Evolutionary conservation across 768 basidiomycete genomes (phyloP).

Genomic region (Naganishia vishniacii): DNA sequence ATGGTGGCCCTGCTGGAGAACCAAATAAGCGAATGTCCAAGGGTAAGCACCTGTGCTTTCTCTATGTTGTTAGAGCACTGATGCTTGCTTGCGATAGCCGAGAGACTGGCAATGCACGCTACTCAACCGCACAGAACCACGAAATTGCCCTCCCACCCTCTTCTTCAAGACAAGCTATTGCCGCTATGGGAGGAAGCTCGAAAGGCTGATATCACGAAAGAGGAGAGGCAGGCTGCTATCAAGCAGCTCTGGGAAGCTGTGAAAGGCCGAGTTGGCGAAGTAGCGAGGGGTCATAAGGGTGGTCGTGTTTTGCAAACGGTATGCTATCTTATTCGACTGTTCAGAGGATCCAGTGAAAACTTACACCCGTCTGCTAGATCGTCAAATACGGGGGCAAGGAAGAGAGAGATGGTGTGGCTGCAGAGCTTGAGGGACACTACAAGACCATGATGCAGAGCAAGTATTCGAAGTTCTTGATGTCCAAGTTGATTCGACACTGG

Average conservation of each 20-base stretch:
- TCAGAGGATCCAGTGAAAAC: no score
- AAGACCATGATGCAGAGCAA: slow-evolving; percentile 73
- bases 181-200: slow-evolving; percentile 47
- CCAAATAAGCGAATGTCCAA: slow-evolving; percentile 35
- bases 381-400: slow-evolving; percentile 72
- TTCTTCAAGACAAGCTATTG: slow-evolving; percentile 42
- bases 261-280: slow-evolving; percentile 74
- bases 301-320: slow-evolving; percentile 55
- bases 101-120: slow-evolving; percentile 43
- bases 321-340: slow-evolving; percentile 63
- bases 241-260: slow-evolving; percentile 68
- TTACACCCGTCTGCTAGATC: slow-evolving; percentile 43
- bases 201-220: slow-evolving; percentile 53
- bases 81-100: slow-evolving; percentile 27
- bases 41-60: slow-evolving; percentile 14
- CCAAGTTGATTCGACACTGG: slow-evolving; percentile 44
- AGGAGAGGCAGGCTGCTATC: slow-evolving; percentile 70
- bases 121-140: slow-evolving; percentile 47
- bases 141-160: slow-evolving; percentile 42
- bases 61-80: neutral
- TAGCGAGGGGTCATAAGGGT: slow-evolving; percentile 86
- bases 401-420: slow-evolving; percentile 73
- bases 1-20: slow-evolving; percentile 1
- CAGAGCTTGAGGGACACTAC: slow-evolving; percentile 75
- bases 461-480: slow-evolving; percentile 65